Evolutionary conservation across 2,329 filamentous ascomycete genomes (phyloP), one percentile per base, ranked within the genome.

Genomic region (Cordyceps tenuipes): DNA sequence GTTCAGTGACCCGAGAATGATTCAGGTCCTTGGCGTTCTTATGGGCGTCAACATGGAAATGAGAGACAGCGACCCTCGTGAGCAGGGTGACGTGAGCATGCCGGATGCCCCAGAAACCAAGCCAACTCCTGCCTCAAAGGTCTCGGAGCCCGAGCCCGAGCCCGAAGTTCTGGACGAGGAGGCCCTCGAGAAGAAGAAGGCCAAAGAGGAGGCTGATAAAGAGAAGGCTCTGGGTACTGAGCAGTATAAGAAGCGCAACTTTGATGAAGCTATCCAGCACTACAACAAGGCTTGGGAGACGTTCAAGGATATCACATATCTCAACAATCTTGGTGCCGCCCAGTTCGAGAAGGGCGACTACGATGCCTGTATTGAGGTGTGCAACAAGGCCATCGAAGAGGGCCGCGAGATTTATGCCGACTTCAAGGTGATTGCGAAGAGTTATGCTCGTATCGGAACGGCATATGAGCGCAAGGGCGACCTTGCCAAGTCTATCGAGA

Each of bases 371-470:
- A 91, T 99, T 64, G 89, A 95, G 68, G 79, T 87, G 17, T 99
- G 94, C 77, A 86, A 89, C 68, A 85, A 91, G 77, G 94, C 95
- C 12, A 83, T 96, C 58, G 88, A 95, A 66, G 89, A 97, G 73
- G 94, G 94, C 60, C 90, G 94, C 62, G 83, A 88, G 68, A 86
- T 95, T 67, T 88, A 91, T 60, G 92, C 94, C 64, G 94, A 99
- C 77, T 99, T 97, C 82, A 99, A 99, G 84, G 82, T 92, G 70
- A 93, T 99, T 66, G 92, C 95, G 71, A 97, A 97, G 85, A 90
- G 93, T n/a, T 97, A 94, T 69, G 91, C 92, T 44, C 91, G 94
- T 67, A 96, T 99, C 66, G 94, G 94, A 64, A 84, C 86, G n/a
- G 86, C 93, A 0, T 91, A 97, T 72, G 94, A 99, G 81, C 96